phyloP scores from a whole-genome alignment of 176 grass and related monocot genomes.

The Themeda triandra region DNA sequence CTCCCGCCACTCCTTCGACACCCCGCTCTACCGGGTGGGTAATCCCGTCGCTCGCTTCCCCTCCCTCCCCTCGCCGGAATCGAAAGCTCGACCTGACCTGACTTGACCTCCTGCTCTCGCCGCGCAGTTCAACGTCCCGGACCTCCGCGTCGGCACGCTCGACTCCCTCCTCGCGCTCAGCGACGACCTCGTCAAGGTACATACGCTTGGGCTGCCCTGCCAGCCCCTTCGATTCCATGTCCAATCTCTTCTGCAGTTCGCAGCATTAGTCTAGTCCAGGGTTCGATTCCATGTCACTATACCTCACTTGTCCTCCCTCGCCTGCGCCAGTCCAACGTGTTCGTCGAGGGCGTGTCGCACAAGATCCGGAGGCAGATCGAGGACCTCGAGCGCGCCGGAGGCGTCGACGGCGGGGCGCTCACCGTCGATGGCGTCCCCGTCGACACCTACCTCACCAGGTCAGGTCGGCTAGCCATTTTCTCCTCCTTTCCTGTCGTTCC shows the following conservation, averaged over 20 bases:
- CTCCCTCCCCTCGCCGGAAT: not conserved
- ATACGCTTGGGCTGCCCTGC: too few relatives aligned
- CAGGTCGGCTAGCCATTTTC: too few relatives aligned
- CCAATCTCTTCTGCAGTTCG: too few relatives aligned
- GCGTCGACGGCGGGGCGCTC: conserved; percentile 48
- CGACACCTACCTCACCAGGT: conserved; percentile 93
- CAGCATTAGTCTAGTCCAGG: too few relatives aligned
- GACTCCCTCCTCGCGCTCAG: conserved; percentile 97
- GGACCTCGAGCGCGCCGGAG: conserved; percentile 74
- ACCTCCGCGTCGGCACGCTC: conserved; percentile 85
- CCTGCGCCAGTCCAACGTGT: conserved; percentile 68
- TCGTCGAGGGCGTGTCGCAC: conserved; percentile 88
- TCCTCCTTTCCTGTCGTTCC: too few relatives aligned
- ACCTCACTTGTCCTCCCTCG: not conserved
- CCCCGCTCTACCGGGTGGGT: conserved; percentile 94
- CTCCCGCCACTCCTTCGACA: conserved; percentile 88
- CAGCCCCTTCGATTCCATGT: too few relatives aligned
- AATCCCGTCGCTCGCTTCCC: not conserved
- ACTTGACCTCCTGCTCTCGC: not conserved
- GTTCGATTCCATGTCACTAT: not conserved
- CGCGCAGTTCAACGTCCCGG: conserved; percentile 70
- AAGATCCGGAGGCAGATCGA: conserved; percentile 99
- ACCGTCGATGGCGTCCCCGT: conserved; percentile 94
- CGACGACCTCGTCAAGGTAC: conserved; percentile 95
- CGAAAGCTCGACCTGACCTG: not conserved